phyloP scores from a whole-genome alignment of 441 rosid genomes.

The Arabidopsis lyrata region DNA sequence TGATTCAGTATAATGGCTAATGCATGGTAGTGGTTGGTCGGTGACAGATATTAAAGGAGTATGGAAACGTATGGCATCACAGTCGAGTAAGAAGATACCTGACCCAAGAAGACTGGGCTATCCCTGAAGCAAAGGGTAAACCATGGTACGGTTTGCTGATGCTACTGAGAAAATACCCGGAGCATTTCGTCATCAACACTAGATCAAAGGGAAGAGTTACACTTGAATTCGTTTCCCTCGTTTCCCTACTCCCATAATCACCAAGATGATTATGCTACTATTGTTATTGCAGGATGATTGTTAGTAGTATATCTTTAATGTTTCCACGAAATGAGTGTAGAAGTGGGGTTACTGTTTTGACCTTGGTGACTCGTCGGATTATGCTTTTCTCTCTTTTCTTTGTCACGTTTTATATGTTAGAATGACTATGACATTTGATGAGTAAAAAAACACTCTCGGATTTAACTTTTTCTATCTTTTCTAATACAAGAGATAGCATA shows the following conservation, averaged over 20 bases:
- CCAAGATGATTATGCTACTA: neutral
- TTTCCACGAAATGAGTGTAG: neutral
- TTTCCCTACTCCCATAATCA: conserved; percentile 72
- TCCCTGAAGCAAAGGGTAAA: conserved; percentile 82
- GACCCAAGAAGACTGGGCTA: conserved; percentile 76
- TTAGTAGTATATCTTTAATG: neutral
- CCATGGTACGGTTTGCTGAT: conserved; percentile 94
- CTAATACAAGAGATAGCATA: too few relatives aligned
- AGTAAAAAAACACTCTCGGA: too few relatives aligned
- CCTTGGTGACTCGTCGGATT: neutral
- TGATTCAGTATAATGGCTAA: conserved; percentile 1
- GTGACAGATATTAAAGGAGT: conserved; percentile 76
- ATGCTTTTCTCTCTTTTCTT: neutral
- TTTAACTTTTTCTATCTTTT: too few relatives aligned
- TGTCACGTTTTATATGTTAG: too few relatives aligned
- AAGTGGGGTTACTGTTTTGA: neutral
- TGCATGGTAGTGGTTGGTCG: conserved; percentile 20
- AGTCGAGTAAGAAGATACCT: conserved; percentile 84
- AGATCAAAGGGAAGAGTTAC: conserved; percentile 56
- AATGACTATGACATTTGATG: too few relatives aligned
- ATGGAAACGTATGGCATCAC: conserved; percentile 85
- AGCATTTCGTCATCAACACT: conserved; percentile 94
- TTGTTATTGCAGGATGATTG: neutral
- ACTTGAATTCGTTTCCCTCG: conserved; percentile 87
- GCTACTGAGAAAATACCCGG: conserved; percentile 90